Conservation (phyloP, 495 filamentous ascomycete genomes). For the Aspergillus mulundensis region DNA sequence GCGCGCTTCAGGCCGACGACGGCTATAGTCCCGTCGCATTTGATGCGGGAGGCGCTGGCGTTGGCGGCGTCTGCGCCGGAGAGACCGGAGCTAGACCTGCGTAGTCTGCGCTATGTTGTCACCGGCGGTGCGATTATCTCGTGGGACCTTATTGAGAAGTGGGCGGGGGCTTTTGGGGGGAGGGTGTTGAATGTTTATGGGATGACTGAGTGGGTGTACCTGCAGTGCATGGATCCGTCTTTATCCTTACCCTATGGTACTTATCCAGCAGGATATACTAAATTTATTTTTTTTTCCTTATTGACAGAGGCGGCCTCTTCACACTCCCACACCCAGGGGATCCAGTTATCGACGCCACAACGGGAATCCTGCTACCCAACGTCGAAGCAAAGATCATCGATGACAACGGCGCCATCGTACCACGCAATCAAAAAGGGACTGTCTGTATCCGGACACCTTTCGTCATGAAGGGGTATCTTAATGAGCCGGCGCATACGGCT, state of each 20-base stretch:
- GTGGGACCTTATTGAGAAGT: not conserved
- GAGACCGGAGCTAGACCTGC: not conserved
- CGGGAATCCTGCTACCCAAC: conserved; percentile 67
- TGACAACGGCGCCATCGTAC: conserved; percentile 38
- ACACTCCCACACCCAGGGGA: conserved; percentile 41
- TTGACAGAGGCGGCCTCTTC: not conserved
- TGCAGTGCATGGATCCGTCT: too few relatives aligned
- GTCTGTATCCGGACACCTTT: conserved; percentile 62
- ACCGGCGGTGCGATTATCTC: not conserved
- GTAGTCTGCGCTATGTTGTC: not conserved
- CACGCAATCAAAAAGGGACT: conserved; percentile 52
- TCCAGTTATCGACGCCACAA: conserved; percentile 33
- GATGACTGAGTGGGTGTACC: not conserved
- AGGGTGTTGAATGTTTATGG: not conserved
- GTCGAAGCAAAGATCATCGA: conserved; percentile 54
- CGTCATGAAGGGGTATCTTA: conserved; percentile 69
- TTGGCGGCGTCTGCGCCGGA: not conserved
- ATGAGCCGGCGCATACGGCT: conserved; percentile 60
- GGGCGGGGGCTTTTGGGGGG: not conserved
- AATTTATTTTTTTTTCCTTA: too few relatives aligned
- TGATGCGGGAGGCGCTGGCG: not conserved
- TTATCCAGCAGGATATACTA: too few relatives aligned
- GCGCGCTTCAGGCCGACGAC: not conserved
- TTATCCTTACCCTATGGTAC: too few relatives aligned
- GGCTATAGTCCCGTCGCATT: not conserved